These are phyloP conservation scores for Pseudocercospora eumusae DNA, from an alignment of 2,329 filamentous ascomycete genomes.

Conservation along the genomic window DNA sequence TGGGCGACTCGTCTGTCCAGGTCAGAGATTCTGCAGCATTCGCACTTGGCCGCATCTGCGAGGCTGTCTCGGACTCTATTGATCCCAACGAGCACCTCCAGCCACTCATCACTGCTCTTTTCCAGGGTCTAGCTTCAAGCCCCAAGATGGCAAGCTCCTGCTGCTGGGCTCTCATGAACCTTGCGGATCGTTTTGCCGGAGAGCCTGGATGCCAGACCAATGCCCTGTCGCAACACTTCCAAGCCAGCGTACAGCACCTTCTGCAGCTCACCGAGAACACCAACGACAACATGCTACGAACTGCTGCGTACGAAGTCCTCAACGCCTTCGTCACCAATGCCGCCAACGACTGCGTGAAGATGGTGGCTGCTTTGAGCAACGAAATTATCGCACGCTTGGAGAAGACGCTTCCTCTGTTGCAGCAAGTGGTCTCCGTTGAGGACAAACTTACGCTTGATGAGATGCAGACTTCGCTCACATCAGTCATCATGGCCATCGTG, in stretches of 20 bases:
- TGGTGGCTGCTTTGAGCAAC: conserved; percentile 79
- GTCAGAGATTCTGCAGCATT: conserved; percentile 97
- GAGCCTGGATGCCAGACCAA: conserved; percentile 78
- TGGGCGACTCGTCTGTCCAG: conserved; percentile 82
- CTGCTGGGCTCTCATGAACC: conserved; percentile 98
- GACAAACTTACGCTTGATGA: conserved; percentile 95
- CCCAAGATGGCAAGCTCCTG: conserved; percentile 97
- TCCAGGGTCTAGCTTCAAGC: conserved; percentile 84
- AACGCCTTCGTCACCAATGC: conserved; percentile 92
- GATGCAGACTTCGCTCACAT: conserved; percentile 94
- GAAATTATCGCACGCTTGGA: conserved; percentile 89
- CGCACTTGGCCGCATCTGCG: conserved; percentile 91
- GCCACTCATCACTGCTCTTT: conserved; percentile 81
- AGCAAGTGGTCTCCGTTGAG: conserved; percentile 93
- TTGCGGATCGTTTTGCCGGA: conserved; percentile 91
- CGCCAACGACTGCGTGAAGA: conserved; percentile 77
- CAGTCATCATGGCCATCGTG: conserved; percentile 87
- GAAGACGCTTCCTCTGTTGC: conserved; percentile 83
- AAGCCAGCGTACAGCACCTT: conserved; percentile 83
- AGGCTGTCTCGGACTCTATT: conserved; percentile 87
- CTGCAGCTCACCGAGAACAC: conserved; percentile 84
- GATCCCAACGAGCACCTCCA: conserved; percentile 82
- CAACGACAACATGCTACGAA: conserved; percentile 84
- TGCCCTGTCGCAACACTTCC: conserved; percentile 86
- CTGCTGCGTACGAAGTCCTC: conserved; percentile 94